These are phyloP conservation scores for Tricholoma furcatifolium DNA, from an alignment of 768 basidiomycete genomes.

Conservation along the genomic window DNA sequence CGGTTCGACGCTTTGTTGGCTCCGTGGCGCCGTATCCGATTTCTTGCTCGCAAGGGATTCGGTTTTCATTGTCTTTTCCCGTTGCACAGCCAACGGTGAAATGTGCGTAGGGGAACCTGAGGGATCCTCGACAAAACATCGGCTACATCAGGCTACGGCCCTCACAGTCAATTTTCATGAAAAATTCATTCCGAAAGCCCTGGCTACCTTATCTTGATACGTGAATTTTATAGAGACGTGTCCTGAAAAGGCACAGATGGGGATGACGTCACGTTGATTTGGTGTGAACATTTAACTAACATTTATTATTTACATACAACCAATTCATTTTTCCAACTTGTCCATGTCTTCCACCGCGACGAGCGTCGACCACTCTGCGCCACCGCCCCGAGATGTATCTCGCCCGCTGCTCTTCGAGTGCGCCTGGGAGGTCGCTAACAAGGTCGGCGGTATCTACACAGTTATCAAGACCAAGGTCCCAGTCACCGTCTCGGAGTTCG, in stretches of 20 bases:
- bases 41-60: too few relatives aligned
- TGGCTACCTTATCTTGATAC: background rate
- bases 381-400: constrained; percentile 67
- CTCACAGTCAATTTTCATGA: too few relatives aligned
- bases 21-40: too few relatives aligned
- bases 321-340: constrained; percentile 4
- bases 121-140: too few relatives aligned
- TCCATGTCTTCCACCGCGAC: constrained; percentile 25
- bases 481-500: constrained; percentile 95
- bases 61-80: too few relatives aligned
- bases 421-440: constrained; percentile 99
- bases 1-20: too few relatives aligned
- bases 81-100: too few relatives aligned
- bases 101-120: too few relatives aligned
- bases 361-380: constrained; percentile 24
- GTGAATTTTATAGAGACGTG: background rate
- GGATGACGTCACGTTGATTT: constrained; percentile 13
- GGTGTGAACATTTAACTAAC: background rate
- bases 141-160: too few relatives aligned
- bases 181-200: background rate
- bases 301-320: background rate
- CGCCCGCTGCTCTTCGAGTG: constrained; percentile 88
- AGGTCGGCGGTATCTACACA: constrained; percentile 98
- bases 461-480: constrained; percentile 99
- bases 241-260: constrained; percentile 3